Evolutionary conservation across 441 rosid species (phyloP).

Genomic region (Adansonia madagascariensis): DNA sequence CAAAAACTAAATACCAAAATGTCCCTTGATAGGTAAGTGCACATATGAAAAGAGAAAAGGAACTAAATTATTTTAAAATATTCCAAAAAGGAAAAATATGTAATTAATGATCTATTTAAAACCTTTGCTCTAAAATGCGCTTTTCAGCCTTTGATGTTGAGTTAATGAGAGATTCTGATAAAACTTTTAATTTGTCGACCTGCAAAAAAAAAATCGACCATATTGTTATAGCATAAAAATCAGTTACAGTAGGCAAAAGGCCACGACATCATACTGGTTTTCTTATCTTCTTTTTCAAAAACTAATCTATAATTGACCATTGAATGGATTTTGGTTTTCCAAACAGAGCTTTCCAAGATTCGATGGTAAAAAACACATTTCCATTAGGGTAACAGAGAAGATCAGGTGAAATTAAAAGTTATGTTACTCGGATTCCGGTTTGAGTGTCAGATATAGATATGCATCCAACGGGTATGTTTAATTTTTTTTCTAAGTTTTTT

Average conservation of each 20-base stretch:
- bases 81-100: background rate
- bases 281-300: background rate
- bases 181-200: constrained; percentile 80
- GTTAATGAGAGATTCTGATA: constrained; percentile 77
- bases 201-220: constrained; percentile 39
- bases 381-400: background rate
- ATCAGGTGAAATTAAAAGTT: background rate
- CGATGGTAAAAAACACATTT: background rate
- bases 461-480: too few relatives aligned
- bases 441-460: too few relatives aligned
- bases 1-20: background rate
- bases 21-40: constrained; percentile 2
- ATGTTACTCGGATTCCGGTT: too few relatives aligned
- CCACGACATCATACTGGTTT: background rate
- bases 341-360: background rate
- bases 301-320: background rate
- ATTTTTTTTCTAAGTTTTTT: too few relatives aligned
- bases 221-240: constrained; percentile 1
- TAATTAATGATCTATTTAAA: constrained; percentile 18
- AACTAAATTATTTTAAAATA: background rate
- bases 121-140: constrained; percentile 86
- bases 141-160: constrained; percentile 77
- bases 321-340: constrained; percentile 10
- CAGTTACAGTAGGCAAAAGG: background rate
- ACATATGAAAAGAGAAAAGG: background rate